Percentiles rank a stretch among this genome's conserved stretches.
phyloP scores from a whole-genome alignment of 305 asterid species.

The Stenogyne calaminthoides region DNA sequence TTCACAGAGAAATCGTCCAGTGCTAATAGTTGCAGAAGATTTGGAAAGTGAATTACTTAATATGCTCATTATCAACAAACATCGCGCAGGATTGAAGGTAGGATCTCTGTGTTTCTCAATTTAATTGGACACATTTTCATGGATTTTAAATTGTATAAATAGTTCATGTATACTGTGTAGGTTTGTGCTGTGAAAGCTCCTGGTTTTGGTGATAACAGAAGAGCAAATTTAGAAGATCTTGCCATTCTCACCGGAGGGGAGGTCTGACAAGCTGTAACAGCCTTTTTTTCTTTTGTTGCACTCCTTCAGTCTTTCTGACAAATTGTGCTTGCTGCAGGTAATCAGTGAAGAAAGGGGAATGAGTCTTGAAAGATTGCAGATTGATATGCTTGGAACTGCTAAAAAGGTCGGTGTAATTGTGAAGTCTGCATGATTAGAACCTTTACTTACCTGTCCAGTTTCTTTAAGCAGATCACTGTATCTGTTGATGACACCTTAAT shows the following conservation, averaged over 20 bases:
- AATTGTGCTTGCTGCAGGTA: conserved; percentile 55
- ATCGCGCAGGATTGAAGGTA: conserved; percentile 82
- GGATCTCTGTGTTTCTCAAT: conserved; percentile 9
- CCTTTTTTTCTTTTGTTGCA: not conserved
- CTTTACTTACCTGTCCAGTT: conserved; percentile 21
- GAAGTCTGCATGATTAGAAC: conserved; percentile 20
- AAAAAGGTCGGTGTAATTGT: conserved; percentile 60
- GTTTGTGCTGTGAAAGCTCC: conserved; percentile 97
- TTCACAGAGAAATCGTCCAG: conserved; percentile 64
- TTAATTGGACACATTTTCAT: not conserved
- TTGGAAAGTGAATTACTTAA: conserved; percentile 74
- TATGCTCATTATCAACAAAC: conserved; percentile 86
- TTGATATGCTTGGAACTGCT: conserved; percentile 88
- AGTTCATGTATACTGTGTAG: conserved; percentile 40
- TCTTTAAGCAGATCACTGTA: conserved; percentile 64
- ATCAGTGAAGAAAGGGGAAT: conserved; percentile 70
- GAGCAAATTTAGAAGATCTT: conserved; percentile 85
- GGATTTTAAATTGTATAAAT: conserved; percentile 20
- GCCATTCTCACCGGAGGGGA: conserved; percentile 92
- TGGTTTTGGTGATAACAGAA: conserved; percentile 88
- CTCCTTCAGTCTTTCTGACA: conserved; percentile 25
- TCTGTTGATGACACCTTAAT: conserved; percentile 83
- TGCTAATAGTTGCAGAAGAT: conserved; percentile 88
- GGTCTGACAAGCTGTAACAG: conserved; percentile 49
- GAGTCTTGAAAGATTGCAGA: conserved; percentile 63